Base-by-base conservation (phyloP, 768 basidiomycete species). In the Hypholoma fasciculare region DNA sequence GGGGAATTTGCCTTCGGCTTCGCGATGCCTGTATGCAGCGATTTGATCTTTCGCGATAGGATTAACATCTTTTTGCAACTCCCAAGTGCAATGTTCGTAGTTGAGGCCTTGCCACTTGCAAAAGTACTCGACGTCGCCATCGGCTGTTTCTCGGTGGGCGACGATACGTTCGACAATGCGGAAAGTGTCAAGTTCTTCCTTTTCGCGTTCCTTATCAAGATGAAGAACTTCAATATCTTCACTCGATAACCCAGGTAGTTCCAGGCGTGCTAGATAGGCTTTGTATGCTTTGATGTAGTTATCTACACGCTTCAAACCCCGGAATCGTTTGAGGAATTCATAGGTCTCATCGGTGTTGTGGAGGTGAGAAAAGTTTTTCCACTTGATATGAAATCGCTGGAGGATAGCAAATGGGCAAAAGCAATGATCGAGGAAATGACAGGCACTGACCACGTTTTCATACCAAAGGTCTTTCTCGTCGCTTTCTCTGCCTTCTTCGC, bases 261-360 rank as follows among this genome's bases (percentile, higher is more conserved):
- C 75, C 27, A 90, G 78, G 48, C 84, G 83, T 23, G 82, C 77
- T 62, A 90, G 85, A 77, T 91, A 94, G 0, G 70, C 65, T 68
- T 90, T 92, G 76, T 90, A 92, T 36, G 85, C 83, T 70, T 96
- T 96, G 83, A 99, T 97, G 74, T 98, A 99, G 74, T 99, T 98
- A 76, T 98, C 97, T 61, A 99, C 93, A 51, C 95, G 92, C 73
- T 98, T 98, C 64, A 97, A 81, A 26, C 97, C 97, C 70, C 88
- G 92, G 83, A 90, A 98, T 23, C 90, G 86, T 73, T 96, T 98
- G 58, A 98, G 78, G 73, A 96, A 98, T 69, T 94, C 89, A 78
- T 98, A 97, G 14, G 89, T 89, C 74, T 99, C 97, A 70, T 98
- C 96, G n/a, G 97, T 99, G 69, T 99, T 98, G 78, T 98, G 97